phyloP scores from a whole-genome alignment of 208 protist species.

The Wallacemonas sp. region DNA sequence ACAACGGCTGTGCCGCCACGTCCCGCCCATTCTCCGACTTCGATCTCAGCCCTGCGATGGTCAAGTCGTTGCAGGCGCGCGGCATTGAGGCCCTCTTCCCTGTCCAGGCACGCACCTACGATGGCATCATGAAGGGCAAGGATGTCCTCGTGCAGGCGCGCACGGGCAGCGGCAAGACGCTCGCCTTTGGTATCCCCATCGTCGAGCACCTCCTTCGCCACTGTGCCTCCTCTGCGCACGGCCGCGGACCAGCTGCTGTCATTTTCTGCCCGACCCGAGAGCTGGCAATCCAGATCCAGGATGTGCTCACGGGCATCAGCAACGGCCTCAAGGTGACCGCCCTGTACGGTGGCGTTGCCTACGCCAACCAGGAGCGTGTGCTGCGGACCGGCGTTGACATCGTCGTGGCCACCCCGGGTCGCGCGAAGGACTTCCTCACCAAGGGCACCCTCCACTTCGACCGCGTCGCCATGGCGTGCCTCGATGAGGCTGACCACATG shows the following conservation, averaged over 20 bases:
- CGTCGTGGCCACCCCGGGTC: conserved; percentile 98
- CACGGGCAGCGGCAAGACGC: conserved; percentile 95
- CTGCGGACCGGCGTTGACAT: conserved; percentile 97
- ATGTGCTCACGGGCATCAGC: conserved; percentile 83
- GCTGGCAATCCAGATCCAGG: conserved; percentile 98
- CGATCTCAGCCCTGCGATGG: conserved; percentile 61
- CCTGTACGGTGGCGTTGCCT: conserved; percentile 94
- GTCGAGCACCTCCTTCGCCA: conserved; percentile 75
- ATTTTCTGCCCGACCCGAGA: conserved; percentile 99
- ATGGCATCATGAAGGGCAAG: conserved; percentile 89
- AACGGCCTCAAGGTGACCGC: conserved; percentile 93
- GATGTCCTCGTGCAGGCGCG: conserved; percentile 91
- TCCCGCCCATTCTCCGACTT: conserved; percentile 85
- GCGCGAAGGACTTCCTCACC: conserved; percentile 98
- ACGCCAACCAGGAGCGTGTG: conserved; percentile 90
- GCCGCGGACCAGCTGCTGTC: conserved; percentile 86
- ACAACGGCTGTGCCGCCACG: conserved; percentile 66
- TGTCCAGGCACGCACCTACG: conserved; percentile 92
- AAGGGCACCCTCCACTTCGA: conserved; percentile 94
- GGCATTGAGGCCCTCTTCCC: conserved; percentile 92
- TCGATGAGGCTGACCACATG: conserved; percentile 99
- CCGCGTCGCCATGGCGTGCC: conserved; percentile 91
- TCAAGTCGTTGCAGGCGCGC: conserved; percentile 65
- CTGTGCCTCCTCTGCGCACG: conserved; percentile 15
- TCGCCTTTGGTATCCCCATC: conserved; percentile 93